Evolutionary conservation across 331 rosid species (phyloP).

Genomic region (Saraca asoca): DNA sequence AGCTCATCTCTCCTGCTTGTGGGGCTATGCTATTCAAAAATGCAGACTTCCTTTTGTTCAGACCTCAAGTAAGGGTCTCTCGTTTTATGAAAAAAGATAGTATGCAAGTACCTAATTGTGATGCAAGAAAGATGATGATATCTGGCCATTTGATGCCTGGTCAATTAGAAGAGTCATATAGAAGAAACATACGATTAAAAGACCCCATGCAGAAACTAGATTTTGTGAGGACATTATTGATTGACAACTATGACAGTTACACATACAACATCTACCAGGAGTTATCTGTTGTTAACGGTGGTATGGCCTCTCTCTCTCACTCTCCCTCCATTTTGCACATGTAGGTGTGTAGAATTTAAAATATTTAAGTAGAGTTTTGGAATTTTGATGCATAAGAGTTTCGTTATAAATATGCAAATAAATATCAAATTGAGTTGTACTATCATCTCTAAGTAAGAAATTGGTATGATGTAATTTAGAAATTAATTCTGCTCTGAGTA

Average conservation of each 20-base stretch:
- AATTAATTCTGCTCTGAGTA: no score
- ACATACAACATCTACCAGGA: conserved; percentile 97
- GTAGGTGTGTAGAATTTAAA: no score
- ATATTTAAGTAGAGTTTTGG: neutral
- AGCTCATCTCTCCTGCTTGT: conserved; percentile 47
- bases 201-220: conserved; percentile 50
- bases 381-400: neutral
- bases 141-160: conserved; percentile 57
- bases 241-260: conserved; percentile 97
- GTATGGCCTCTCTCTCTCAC: conserved; percentile 54
- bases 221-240: conserved; percentile 81
- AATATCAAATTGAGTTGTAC: neutral
- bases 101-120: conserved; percentile 29
- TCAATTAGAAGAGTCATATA: conserved; percentile 55
- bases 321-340: conserved; percentile 12
- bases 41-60: conserved; percentile 36
- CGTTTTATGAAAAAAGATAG: conserved; percentile 42
- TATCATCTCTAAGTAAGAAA: neutral
- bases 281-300: conserved; percentile 78
- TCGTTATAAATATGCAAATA: neutral
- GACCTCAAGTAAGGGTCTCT: conserved; percentile 44
- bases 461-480: neutral
- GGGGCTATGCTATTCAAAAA: conserved; percentile 45
- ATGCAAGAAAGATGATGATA: conserved; percentile 42
- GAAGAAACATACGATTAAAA: conserved; percentile 40